Evolutionary conservation across 345 rosid species (phyloP), one percentile per base, ranked within the genome.

Genomic region (Eucalyptus regnans): DNA sequence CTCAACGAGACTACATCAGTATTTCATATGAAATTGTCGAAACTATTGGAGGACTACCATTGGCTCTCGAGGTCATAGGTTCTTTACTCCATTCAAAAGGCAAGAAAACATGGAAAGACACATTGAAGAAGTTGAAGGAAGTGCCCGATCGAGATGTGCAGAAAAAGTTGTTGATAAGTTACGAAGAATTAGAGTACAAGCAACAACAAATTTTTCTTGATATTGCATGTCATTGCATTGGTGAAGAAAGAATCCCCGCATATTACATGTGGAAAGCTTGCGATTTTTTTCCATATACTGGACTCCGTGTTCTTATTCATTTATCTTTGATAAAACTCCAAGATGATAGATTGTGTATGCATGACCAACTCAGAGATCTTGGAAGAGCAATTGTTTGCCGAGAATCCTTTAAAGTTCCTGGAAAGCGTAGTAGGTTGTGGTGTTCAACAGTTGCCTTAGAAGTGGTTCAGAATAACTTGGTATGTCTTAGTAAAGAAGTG

Each of bases 1-100:
- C 2, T 60, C 68, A 31, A 5, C 1, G 0, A 12, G 31, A 60
- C 3, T 60, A 27, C 68, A 27, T 27, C 0, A 1, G 6, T 0
- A 60, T 60, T 27, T 60, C 68, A 60, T 2, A 0, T 1, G 0
- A 27, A 60, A 60, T 60, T 27, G 68, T 60, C 4, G 5, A 0
- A 60, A 60, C 7, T 5, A 27, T 8, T 12, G 31, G 68, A 27
- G 31, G 68, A 60, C 16, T 84, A n/a, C 33, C 51, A 13, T 85
- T 25, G 87, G 87, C n/a, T 0, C 37, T 85, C 0, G 37, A 14
- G 3, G 41, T n/a, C 18, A n/a, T 64, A n/a, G 41, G 44, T 33
- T 68, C 44, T 1, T 68, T 68, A 9, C 87, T 86, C 9, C 14
- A 29, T 86, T 49, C 20, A 33, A 9, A 29, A 50, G 14, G 0